Base-by-base conservation (phyloP, 2,329 filamentous ascomycete genomes). In the Aspergillus luchuensis region DNA sequence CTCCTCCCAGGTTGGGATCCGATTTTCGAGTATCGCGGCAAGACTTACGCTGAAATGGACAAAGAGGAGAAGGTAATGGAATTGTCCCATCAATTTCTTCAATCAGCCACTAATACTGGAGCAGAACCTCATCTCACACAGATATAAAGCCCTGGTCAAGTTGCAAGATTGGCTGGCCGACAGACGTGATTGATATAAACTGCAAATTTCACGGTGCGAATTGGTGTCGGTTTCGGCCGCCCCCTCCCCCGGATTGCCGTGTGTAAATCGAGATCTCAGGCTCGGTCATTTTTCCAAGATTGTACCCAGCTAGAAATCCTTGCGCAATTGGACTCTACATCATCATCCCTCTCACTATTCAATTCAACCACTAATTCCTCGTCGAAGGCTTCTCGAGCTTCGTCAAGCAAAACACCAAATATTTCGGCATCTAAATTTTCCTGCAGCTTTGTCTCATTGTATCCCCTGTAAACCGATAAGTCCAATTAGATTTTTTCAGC, bases 391-490 rank as follows among this genome's bases (percentile, higher is more conserved):
- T 97, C 93, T 62, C 88, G 83, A 33, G 95, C 95, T 80, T 99
- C 95, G 67, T 97, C 89, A 19, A 96, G 81, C 58, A 99, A 80
- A 25, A 98, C 91, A 72, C 97, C 90, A 89, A 99, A 98, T 73
- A 99, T 98, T 80, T 99, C 95, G 30, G 91, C 90, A 76, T 99
- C 95, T 62, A 99, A 81, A 73, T 99, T 99, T 77, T 98, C 95
- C 76, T 98, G 91, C 47, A 99, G 81, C 77, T 99, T 99, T 64
- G 85, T 84, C 72, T 95, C 91, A 63, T 86, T 84, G 76, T 97
- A 97, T 63, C 91, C 90, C 66, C 90, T 91, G 61, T 48, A 58
- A 50, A 28, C 2, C 56, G 8, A 58, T 23, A 57, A 41, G 15
- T 41, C 38, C 25, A 41, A 56, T 60, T 58, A 63, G 52, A 28